Evolutionary conservation across 306 rosid species (phyloP).

Genomic region (Medicago arabica): DNA sequence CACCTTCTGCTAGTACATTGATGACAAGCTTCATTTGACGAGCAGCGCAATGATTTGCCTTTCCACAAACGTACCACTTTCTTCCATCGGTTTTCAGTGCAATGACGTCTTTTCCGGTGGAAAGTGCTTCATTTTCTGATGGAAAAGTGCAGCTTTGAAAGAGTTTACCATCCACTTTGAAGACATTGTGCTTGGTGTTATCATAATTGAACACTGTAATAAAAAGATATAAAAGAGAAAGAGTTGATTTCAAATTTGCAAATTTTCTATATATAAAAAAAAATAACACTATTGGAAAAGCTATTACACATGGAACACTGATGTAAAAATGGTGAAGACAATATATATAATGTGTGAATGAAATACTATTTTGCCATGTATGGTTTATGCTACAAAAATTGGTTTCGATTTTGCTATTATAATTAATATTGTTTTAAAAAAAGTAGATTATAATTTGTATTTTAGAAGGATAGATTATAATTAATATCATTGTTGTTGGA

Average conservation of each 20-base stretch:
- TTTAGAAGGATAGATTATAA: no score
- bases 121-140: background rate
- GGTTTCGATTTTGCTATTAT: no score
- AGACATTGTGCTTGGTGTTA: background rate
- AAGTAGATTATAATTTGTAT: no score
- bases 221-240: background rate
- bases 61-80: conserved; percentile 6
- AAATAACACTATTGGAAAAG: no score
- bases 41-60: background rate
- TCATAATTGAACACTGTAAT: conserved; percentile 15
- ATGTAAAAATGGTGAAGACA: no score
- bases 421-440: no score
- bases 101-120: background rate
- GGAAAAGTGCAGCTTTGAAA: background rate
- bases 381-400: no score
- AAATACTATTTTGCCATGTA: no score
- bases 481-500: no score
- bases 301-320: no score
- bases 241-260: background rate
- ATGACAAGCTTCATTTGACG: conserved; percentile 9
- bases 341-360: no score
- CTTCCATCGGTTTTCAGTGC: background rate
- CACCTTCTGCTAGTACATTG: background rate
- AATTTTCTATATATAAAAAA: background rate
- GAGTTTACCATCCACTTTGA: conserved; percentile 2